A percentile compares a stretch with the other conserved stretches of the same genome.
phyloP scores from a whole-genome alignment of 2,329 filamentous ascomycete genomes.

The Aspergillus fischeri region DNA sequence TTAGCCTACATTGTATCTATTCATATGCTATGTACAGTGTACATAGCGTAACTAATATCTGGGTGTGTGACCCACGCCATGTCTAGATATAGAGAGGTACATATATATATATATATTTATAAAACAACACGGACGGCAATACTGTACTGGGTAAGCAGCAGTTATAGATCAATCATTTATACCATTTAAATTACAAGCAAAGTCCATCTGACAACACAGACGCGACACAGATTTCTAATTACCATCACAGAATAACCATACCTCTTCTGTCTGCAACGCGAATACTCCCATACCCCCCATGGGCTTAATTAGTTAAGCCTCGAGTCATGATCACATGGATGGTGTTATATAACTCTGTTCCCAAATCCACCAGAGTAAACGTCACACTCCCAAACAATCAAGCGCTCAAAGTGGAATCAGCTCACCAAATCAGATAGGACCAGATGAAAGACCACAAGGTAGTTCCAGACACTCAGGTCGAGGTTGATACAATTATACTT shows the following conservation, averaged over 20 bases:
- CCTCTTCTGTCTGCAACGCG: background rate
- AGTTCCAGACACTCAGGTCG: constrained; percentile 35
- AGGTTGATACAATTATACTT: constrained; percentile 54
- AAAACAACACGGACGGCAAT: background rate
- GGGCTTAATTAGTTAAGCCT: background rate
- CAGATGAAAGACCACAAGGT: constrained; percentile 20
- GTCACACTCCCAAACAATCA: background rate
- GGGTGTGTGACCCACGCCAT: too few species aligned
- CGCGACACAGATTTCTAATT: too few species aligned
- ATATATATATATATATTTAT: too few species aligned
- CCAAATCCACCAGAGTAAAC: background rate
- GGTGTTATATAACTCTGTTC: background rate
- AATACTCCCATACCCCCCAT: background rate
- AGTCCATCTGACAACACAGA: too few species aligned
- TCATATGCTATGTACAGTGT: too few species aligned
- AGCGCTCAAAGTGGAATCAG: background rate
- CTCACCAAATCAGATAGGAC: background rate
- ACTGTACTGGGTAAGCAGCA: background rate
- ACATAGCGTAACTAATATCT: too few species aligned
- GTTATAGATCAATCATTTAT: background rate
- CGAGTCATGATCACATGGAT: background rate
- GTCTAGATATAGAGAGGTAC: too few species aligned
- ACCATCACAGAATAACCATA: background rate
- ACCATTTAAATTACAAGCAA: background rate
- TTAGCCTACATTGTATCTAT: too few species aligned